A percentile compares a stretch with the other conserved stretches of the same genome.
phyloP scores from a whole-genome alignment of 306 rosid species.

The Cicer arietinum region DNA sequence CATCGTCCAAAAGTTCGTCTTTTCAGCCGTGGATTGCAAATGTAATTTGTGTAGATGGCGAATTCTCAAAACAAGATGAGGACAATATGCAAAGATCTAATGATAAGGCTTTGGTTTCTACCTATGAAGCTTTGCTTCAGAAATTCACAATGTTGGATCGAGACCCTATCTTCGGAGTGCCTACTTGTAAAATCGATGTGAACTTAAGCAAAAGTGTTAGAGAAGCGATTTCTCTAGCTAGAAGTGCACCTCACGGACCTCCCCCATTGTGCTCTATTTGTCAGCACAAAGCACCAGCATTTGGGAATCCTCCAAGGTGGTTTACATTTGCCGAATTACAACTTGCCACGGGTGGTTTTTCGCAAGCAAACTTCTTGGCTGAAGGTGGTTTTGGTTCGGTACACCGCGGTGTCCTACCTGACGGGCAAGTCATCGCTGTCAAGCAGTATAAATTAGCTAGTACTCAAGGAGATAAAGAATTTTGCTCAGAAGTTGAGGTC shows the following conservation, averaged over 20 bases:
- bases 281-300: conserved; percentile 92
- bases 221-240: conserved; percentile 68
- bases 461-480: conserved; percentile 92
- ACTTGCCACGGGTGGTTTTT: conserved; percentile 86
- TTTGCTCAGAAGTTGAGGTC: conserved; percentile 97
- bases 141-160: conserved; percentile 61
- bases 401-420: conserved; percentile 77
- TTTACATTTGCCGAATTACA: conserved; percentile 84
- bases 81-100: conserved; percentile 48
- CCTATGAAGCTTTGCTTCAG: conserved; percentile 63
- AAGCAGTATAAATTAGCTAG: conserved; percentile 92
- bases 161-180: conserved; percentile 60
- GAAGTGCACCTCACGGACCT: conserved; percentile 70
- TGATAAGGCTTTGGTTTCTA: conserved; percentile 55
- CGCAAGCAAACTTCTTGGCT: conserved; percentile 85
- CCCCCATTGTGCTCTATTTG: conserved; percentile 96
- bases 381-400: conserved; percentile 99
- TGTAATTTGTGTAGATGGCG: conserved; percentile 55
- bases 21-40: conserved; percentile 75
- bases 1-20: conserved; percentile 63
- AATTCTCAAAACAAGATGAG: conserved; percentile 50
- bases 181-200: conserved; percentile 60
- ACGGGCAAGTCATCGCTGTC: conserved; percentile 85
- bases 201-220: conserved; percentile 80
- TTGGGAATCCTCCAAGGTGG: conserved; percentile 97